Base-by-base conservation (phyloP, 2,329 filamentous ascomycete species). In the Hypoxylon sp. region DNA sequence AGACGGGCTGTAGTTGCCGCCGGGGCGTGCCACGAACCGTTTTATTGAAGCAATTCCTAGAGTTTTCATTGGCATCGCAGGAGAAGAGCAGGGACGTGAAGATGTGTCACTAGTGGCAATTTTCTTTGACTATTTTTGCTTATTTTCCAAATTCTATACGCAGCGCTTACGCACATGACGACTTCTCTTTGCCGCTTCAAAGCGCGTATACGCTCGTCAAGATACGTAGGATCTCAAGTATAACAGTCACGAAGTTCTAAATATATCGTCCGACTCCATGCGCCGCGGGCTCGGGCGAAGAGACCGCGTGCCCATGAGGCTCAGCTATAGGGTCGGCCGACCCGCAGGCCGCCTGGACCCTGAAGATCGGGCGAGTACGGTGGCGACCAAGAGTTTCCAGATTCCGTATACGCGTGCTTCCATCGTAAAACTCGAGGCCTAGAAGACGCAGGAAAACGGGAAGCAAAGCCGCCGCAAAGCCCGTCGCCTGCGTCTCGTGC, bases 251-350 rank as follows among this genome's bases (percentile, higher is more conserved):
- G 31, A 52, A 42, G n/a, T n/a, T 42, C 60, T 62, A 62, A 62
- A 54, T 60, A 59, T 62, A 62, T 33, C 56, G n/a, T 40, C 23
- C 29, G 49, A 17, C 56, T 62, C 54, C 37, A 62, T 62, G 55
- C 55, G 11, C 40, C 27, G 48, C 45, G 37, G 51, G 55, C 21
- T 47, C 29, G 21, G 47, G 46, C 21, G 21, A 52, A 24, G 17
- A 33, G 51, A 55, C 21, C 47, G 50, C 55, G 23, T 48, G 51
- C 50, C 21, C 43, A 41, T 23, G 48, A 55, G 48, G 43, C 55
- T 47, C 23, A 49, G 50, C 24, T 48, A 21, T 45, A 43, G 41
- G 26, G 27, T 41, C 26, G 46, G 29, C 17, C 41, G 24, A 15
- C 33, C 37, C 5, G 17, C 18, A 54, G 49, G 40, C 23, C 49